phyloP scores from a whole-genome alignment of 352 stramenopile genomes.

The Halophytophthora batemanensis region DNA sequence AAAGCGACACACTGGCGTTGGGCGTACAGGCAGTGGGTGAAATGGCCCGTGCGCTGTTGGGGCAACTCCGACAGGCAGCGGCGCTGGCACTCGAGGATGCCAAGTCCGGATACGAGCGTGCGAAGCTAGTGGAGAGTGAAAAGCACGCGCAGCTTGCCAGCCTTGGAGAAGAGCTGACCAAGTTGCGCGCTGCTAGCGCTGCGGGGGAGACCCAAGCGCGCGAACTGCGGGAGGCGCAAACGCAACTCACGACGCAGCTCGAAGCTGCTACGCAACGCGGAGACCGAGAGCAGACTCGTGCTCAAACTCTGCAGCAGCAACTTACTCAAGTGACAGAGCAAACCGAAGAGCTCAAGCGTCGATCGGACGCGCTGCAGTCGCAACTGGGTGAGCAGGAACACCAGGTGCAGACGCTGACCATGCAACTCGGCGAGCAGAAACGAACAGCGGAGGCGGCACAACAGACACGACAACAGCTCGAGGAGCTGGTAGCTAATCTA shows the following conservation, averaged over 20 bases:
- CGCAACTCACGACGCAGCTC: conserved; percentile 35
- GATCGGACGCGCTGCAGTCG: conserved; percentile 40
- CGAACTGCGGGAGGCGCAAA: conserved; percentile 45
- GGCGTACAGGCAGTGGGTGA: conserved; percentile 37
- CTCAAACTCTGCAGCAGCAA: conserved; percentile 51
- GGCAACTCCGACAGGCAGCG: conserved; percentile 48
- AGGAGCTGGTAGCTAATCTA: conserved; percentile 55
- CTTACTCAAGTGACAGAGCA: conserved; percentile 22
- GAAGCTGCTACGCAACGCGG: conserved; percentile 37
- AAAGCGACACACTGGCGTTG: conserved; percentile 45
- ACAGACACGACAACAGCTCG: conserved; percentile 67
- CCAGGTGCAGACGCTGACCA: conserved; percentile 49
- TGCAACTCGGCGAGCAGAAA: conserved; percentile 57
- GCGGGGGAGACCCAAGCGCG: conserved; percentile 51
- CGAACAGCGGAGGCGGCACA: conserved; percentile 49
- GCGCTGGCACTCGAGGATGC: conserved; percentile 65
- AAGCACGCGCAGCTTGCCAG: conserved; percentile 78
- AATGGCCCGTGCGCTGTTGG: conserved; percentile 40
- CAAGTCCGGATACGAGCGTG: conserved; percentile 65
- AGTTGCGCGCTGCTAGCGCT: conserved; percentile 43
- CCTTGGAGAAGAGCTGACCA: conserved; percentile 62
- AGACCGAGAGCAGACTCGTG: conserved; percentile 23
- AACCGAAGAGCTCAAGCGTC: conserved; percentile 47
- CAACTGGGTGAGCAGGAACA: conserved; percentile 55
- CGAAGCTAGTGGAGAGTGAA: conserved; percentile 69